Base-by-base conservation (phyloP, 805 yeast genomes). In the Yarrowia yakushimensis region DNA sequence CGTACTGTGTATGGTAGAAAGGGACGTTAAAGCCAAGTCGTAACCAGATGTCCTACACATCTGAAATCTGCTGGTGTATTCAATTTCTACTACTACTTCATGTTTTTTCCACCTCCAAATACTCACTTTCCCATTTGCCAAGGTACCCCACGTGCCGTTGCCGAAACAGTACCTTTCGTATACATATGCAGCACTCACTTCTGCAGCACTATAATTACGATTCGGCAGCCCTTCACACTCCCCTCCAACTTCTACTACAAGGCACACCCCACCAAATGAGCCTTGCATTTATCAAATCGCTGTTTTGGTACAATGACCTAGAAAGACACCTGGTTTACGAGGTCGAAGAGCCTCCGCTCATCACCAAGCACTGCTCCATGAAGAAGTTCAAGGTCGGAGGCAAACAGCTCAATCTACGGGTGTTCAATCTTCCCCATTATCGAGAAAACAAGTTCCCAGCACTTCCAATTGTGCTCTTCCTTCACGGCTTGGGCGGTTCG, bases 401-500 rank as follows among this genome's bases (percentile, higher is more conserved):
- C 30, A 27, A 39, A 15, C 18, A 65, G 22, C 43, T 66, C 20
- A 42, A 60, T 10, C 59, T 69, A 8, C 62, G 72, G 20, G 63
- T 64, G 9, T 50, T 69, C 33, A 45, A 42, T 15, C 64, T 72
- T 17, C 76, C 74, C 1, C 67, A 72, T 31, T 67, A 67, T 41
- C 68, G 70, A 28, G 69, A 65, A 17, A 63, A 67, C 52, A 67
- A 70, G 61, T 60, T 73, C 30, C 74, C 73, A 1, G 61, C 63
- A 6, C 64, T 84, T 41, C 96, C 96, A 0, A 75, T 85, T 2
- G 72, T 87, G 6, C 73, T 90, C 2, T 82, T 90, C 63, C 70
- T 92, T 18, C 97, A 91, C 75, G 98, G 98, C 0, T 73, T 93
- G 20, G 98, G 97, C 1, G 98, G 98, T 1, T 93, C 86, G 68